phyloP scores from a whole-genome alignment of 306 rosid species.

The Prunus mongolica region DNA sequence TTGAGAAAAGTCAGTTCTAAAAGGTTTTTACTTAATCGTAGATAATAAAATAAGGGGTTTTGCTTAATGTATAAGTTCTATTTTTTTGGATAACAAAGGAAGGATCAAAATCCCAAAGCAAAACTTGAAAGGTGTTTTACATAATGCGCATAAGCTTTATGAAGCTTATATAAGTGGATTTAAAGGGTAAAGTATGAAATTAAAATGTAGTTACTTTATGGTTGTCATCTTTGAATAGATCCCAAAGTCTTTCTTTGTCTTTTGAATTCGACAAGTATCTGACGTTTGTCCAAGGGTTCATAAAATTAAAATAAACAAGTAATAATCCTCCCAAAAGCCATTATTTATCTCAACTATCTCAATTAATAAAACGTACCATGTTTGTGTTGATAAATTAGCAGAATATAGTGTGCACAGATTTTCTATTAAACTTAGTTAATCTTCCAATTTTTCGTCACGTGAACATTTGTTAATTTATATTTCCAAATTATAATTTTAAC shows the following conservation, averaged over 20 bases:
- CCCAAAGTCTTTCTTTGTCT: not conserved
- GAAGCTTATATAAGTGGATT: not conserved
- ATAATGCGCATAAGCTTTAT: not conserved
- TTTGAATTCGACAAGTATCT: not conserved
- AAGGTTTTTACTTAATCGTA: not conserved
- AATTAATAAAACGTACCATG: too few relatives aligned
- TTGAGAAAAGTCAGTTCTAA: not conserved
- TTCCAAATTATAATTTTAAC: too few relatives aligned
- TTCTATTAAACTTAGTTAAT: too few relatives aligned
- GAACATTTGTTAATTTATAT: too few relatives aligned
- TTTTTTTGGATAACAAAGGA: not conserved
- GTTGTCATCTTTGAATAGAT: not conserved
- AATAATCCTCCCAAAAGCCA: too few relatives aligned
- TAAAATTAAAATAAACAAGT: too few relatives aligned
- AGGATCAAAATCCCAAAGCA: not conserved
- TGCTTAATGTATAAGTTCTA: not conserved
- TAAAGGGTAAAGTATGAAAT: not conserved
- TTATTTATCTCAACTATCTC: too few relatives aligned
- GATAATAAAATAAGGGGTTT: not conserved
- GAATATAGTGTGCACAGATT: too few relatives aligned
- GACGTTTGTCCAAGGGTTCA: not conserved
- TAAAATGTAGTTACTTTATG: not conserved
- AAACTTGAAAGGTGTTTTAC: not conserved
- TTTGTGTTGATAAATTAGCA: too few relatives aligned
- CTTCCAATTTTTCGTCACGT: too few relatives aligned